Evolutionary conservation across 768 basidiomycete genomes (phyloP).

Genomic region (Tricholoma sp.): DNA sequence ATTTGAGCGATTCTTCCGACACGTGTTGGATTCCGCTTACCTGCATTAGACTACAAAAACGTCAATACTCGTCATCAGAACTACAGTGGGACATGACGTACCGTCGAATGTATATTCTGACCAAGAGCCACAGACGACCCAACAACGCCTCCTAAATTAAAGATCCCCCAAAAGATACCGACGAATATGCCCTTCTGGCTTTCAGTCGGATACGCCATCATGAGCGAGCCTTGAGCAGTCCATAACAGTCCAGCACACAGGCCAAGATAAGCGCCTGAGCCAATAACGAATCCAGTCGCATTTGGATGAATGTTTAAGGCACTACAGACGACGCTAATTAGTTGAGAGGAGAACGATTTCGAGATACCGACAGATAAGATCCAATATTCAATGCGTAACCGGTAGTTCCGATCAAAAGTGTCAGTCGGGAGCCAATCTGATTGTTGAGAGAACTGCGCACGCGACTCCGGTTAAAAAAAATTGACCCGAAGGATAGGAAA

Average conservation of each 20-base stretch:
- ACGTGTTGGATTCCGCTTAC: slow-evolving; percentile 20
- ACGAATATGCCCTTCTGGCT: slow-evolving; percentile 73
- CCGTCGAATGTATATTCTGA: slow-evolving; percentile 60
- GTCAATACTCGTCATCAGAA: slow-evolving; percentile 11
- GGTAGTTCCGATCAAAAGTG: slow-evolving; percentile 66
- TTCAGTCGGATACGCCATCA: slow-evolving; percentile 82
- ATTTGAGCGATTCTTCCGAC: neutral
- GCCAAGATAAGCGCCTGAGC: slow-evolving; percentile 68
- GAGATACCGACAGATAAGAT: slow-evolving; percentile 55
- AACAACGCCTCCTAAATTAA: slow-evolving; percentile 78
- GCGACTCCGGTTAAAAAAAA: neutral
- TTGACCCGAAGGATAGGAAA: neutral
- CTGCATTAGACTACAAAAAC: slow-evolving; percentile 30
- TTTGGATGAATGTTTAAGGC: slow-evolving; percentile 64
- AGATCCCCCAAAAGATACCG: slow-evolving; percentile 79
- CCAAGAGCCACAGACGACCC: slow-evolving; percentile 74
- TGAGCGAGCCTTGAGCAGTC: slow-evolving; percentile 83
- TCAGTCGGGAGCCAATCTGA: slow-evolving; percentile 67
- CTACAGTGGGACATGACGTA: slow-evolving; percentile 23
- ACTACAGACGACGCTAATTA: slow-evolving; percentile 27
- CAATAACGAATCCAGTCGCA: slow-evolving; percentile 61
- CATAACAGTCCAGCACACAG: slow-evolving; percentile 68
- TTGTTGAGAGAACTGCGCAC: slow-evolving; percentile 68
- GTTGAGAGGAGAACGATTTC: neutral
- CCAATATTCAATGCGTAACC: slow-evolving; percentile 78